Percentiles rank a stretch among this genome's conserved stretches.
Conservation (phyloP, 179 eudicot species). For the Beta macrorhiza region DNA sequence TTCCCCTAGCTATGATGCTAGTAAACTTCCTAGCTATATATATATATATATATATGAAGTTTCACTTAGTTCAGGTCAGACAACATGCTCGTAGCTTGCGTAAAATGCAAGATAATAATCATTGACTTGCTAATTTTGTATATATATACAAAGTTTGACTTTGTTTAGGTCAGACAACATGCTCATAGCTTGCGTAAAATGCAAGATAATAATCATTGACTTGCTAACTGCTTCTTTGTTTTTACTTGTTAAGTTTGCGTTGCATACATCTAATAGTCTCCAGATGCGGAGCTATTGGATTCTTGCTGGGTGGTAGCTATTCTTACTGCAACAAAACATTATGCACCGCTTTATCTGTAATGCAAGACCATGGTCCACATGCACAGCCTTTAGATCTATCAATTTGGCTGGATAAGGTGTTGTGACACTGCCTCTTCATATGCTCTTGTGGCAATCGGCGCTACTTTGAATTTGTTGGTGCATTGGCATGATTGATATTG, state of each 20-base stretch:
- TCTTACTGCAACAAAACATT: neutral
- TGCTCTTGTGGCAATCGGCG: neutral
- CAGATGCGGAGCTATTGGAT: neutral
- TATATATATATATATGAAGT: neutral
- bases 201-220: neutral
- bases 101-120: neutral
- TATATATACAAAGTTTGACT: neutral
- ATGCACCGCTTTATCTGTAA: neutral
- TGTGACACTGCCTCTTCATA: neutral
- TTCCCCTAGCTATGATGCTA: neutral
- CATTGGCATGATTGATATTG: neutral
- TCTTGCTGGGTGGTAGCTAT: slow-evolving; percentile 5
- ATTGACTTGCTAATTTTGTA: no score
- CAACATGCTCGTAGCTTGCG: neutral
- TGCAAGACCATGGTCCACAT: neutral
- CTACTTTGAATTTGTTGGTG: neutral
- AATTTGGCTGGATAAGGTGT: neutral
- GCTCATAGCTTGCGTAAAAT: neutral
- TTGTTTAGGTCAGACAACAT: neutral
- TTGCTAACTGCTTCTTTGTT: neutral
- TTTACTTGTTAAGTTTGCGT: neutral
- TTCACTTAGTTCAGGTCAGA: neutral
- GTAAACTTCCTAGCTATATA: neutral
- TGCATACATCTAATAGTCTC: neutral
- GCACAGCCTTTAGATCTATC: neutral